phyloP scores from a whole-genome alignment of 2,329 filamentous ascomycete genomes.

The Berkeleyomyces basicola region DNA sequence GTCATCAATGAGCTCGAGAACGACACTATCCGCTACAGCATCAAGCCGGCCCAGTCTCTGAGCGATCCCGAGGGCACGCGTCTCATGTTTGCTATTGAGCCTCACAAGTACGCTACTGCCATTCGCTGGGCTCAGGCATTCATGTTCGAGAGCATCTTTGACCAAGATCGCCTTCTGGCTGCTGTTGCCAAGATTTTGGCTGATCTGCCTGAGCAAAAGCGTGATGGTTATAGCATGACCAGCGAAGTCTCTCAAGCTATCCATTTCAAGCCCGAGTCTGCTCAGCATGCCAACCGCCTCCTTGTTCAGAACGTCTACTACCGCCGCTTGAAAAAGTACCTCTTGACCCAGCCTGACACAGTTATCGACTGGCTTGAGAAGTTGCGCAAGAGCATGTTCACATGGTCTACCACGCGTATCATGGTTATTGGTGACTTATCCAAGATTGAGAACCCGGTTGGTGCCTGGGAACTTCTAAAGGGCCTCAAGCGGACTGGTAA shows the following conservation, averaged over 20 bases:
- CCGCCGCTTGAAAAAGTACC: constrained; percentile 64
- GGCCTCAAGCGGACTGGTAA: constrained; percentile 21
- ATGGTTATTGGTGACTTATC: constrained; percentile 67
- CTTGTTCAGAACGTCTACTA: constrained; percentile 79
- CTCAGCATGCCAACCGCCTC: constrained; percentile 60
- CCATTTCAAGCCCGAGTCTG: constrained; percentile 61
- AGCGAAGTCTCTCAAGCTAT: constrained; percentile 57
- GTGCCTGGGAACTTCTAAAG: constrained; percentile 50
- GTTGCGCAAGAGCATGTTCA: constrained; percentile 60
- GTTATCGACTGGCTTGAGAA: constrained; percentile 65
- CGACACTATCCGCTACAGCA: constrained; percentile 71
- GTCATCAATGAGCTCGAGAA: constrained; percentile 82
- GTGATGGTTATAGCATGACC: constrained; percentile 57
- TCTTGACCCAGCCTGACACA: constrained; percentile 57
- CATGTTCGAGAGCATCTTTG: constrained; percentile 80
- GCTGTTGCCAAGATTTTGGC: constrained; percentile 66
- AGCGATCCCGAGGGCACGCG: constrained; percentile 69
- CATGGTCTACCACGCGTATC: constrained; percentile 69
- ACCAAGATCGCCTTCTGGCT: constrained; percentile 47
- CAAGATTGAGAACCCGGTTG: constrained; percentile 58
- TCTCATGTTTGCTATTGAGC: constrained; percentile 72
- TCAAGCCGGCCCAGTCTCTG: constrained; percentile 50
- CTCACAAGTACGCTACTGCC: constrained; percentile 67
- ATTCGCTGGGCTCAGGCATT: constrained; percentile 74
- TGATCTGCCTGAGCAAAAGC: constrained; percentile 83